These are phyloP conservation scores for Aspergillus udagawae DNA, from an alignment of 2,329 filamentous ascomycete species.

Conservation along the genomic window DNA sequence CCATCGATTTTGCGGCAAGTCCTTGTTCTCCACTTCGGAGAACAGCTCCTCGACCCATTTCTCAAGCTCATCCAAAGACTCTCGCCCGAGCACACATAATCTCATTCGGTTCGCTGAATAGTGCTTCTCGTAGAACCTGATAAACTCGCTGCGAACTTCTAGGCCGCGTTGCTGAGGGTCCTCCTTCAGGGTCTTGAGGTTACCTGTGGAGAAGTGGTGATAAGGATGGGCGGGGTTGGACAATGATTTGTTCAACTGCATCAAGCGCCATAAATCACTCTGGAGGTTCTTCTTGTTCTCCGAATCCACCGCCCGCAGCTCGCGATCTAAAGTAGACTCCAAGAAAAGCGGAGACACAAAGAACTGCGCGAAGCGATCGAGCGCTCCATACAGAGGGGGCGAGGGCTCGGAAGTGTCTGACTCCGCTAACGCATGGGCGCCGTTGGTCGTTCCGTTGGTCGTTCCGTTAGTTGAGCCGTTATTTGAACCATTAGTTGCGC, in stretches of 20 bases:
- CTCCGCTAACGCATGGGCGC: conserved; percentile 7
- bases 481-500: conserved; percentile 20
- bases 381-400: conserved; percentile 71
- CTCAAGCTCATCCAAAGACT: conserved; percentile 76
- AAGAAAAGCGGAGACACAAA: conserved; percentile 87
- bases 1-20: conserved; percentile 66
- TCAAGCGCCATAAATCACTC: conserved; percentile 79
- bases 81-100: conserved; percentile 77
- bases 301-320: conserved; percentile 84
- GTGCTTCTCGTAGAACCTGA: conserved; percentile 82
- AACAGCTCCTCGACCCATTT: conserved; percentile 82
- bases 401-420: conserved; percentile 20
- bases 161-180: conserved; percentile 73
- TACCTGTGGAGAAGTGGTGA: conserved; percentile 88
- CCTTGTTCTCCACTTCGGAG: conserved; percentile 74
- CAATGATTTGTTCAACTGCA: conserved; percentile 84
- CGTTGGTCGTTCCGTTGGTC: conserved; percentile 22
- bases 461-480: conserved; percentile 20
- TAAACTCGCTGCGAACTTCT: conserved; percentile 85
- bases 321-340: conserved; percentile 77
- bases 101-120: conserved; percentile 96
- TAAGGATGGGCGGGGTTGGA: conserved; percentile 85
- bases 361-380: conserved; percentile 92
- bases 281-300: conserved; percentile 98
- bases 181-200: conserved; percentile 79